Evolutionary conservation across 371 early-diverging fungal species (phyloP), one percentile per base, ranked within the genome.

Genomic region (Apophysomyces elegans): DNA sequence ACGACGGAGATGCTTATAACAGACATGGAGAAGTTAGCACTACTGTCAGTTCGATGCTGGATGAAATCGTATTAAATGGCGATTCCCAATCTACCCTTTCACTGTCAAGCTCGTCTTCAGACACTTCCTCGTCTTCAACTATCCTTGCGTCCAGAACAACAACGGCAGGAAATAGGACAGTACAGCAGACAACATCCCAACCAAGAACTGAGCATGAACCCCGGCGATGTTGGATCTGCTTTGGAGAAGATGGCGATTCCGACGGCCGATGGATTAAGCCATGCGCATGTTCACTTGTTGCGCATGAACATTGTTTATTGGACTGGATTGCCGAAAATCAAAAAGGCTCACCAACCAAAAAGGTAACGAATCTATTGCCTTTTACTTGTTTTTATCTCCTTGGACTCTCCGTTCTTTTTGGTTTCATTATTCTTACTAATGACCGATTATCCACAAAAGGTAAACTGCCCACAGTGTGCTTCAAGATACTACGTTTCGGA

Each of bases 241-340:
- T 86, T 77, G 90, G 88, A 0, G 87, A 88, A 16, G 85, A 84
- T 21, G 76, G 77, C 8, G 87, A 89, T 45, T 83, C 83, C 18
- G 81, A 81, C 67, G 86, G 73, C 35, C 66, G 73, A 45, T 93
- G 93, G 93, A 84, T 89, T 13, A 85, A 86, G 45, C 89, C 93
- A n/a, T 93, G 93, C 54, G 79, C 76, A 56, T 93, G 93, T 65
- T 87, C 91, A 12, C 71, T 93, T 11, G 82, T 88, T 21, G 83
- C 88, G 38, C 93, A 93, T 61, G 89, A 91, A 63, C 79, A 86
- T 62, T 93, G 93, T 67, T 43, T 93, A 59, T 75, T 93, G 9
- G 85, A 87, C 68, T 93, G 93, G 93, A 87, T 93, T 61, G 77
- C 85, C 14, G 91, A 91, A 72, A 90, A 84, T 43, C 89, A 91